Evolutionary conservation across 495 filamentous ascomycete genomes (phyloP).

Genomic region (Symbiotaphrina buchneri): DNA sequence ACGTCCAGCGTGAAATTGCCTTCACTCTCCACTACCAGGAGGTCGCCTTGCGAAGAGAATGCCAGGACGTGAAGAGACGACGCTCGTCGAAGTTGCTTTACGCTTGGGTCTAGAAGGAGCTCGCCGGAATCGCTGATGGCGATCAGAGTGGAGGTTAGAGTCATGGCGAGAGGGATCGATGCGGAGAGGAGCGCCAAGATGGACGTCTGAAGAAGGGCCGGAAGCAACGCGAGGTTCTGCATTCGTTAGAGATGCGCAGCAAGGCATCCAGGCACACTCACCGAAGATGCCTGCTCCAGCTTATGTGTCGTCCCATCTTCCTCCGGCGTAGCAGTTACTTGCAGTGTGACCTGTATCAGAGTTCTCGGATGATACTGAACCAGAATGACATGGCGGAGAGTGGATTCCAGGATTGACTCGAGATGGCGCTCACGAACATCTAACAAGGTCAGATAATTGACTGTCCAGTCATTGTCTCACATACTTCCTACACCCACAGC

Average conservation of each 20-base stretch:
- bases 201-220: conserved; percentile 49
- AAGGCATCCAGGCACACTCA: conserved; percentile 9
- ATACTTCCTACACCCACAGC: conserved; percentile 64
- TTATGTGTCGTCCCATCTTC: conserved; percentile 29
- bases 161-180: conserved; percentile 49
- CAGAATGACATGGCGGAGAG: conserved; percentile 45
- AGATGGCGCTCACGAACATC: conserved; percentile 48
- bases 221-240: conserved; percentile 53
- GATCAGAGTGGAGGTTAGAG: conserved; percentile 37
- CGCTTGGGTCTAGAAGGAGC: conserved; percentile 26
- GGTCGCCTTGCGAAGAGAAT: conserved; percentile 49
- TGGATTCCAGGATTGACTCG: conserved; percentile 43
- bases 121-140: conserved; percentile 28
- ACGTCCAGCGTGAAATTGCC: conserved; percentile 53
- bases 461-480: conserved; percentile 14
- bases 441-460: conserved; percentile 10
- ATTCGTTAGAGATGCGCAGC: conserved; percentile 7
- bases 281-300: conserved; percentile 22
- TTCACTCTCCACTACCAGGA: conserved; percentile 62
- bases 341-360: conserved; percentile 42
- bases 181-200: conserved; percentile 56
- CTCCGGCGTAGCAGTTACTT: conserved; percentile 31
- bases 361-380: conserved; percentile 43
- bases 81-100: conserved; percentile 28
- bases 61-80: conserved; percentile 54